Percentiles rank a stretch among this genome's conserved stretches.
phyloP scores from a whole-genome alignment of 23 red algal species.

The Gracilaria caudata region DNA sequence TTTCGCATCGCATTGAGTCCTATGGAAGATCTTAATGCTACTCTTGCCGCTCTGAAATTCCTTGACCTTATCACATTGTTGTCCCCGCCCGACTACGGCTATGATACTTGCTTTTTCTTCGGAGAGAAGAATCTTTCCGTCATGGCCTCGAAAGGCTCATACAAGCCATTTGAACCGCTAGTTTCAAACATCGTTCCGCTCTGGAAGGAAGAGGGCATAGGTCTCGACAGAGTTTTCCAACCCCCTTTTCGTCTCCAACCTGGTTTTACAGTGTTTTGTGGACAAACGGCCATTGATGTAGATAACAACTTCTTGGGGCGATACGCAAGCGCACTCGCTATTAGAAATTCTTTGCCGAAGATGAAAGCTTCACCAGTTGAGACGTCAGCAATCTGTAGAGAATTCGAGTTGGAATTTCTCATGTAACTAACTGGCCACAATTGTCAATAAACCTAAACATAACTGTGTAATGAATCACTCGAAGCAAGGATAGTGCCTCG shows the following conservation, averaged over 20 bases:
- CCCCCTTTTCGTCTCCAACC: conserved; percentile 56
- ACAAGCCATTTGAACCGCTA: conserved; percentile 47
- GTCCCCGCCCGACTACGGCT: conserved; percentile 68
- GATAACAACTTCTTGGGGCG: conserved; percentile 27
- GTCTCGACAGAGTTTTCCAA: conserved; percentile 10
- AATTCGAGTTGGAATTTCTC: conserved; percentile 66
- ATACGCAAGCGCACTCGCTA: conserved; percentile 42
- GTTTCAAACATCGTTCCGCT: conserved; percentile 23
- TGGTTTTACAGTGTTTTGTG: conserved; percentile 48
- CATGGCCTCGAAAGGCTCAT: background rate
- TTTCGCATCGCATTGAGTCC: conserved; percentile 52
- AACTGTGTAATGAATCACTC: background rate
- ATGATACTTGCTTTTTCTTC: conserved; percentile 75
- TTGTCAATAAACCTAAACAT: conserved; percentile 41
- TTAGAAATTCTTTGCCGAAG: conserved; percentile 50
- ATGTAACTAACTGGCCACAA: conserved; percentile 27
- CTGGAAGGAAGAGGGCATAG: conserved; percentile 33
- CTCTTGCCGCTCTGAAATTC: conserved; percentile 64
- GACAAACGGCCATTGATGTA: background rate
- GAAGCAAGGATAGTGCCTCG: background rate
- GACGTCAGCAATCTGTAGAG: conserved; percentile 44
- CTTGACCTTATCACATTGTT: conserved; percentile 68
- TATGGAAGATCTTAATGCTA: conserved; percentile 40
- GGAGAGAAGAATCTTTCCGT: conserved; percentile 22
- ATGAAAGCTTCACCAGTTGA: conserved; percentile 52